These are phyloP conservation scores for Protomyces lactucae-debilis DNA, from an alignment of 1,139 yeast species.

Conservation along the genomic window DNA sequence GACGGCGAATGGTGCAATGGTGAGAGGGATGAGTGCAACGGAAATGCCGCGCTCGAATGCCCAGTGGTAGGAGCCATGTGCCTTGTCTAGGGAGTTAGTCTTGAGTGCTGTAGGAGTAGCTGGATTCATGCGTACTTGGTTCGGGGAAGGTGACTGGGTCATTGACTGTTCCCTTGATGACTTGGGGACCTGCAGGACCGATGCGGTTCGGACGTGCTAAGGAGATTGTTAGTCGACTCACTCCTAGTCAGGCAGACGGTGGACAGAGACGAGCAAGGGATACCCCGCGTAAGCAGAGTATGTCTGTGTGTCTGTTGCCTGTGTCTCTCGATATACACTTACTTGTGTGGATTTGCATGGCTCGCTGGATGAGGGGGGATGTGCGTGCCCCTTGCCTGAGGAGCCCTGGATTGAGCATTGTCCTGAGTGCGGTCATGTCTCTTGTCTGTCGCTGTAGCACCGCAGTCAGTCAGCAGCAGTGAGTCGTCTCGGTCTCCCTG, in stretches of 20 bases:
- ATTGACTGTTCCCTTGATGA: constrained; percentile 55
- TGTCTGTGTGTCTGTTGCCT: not conserved
- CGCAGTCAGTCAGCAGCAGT: no score
- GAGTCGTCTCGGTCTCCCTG: not conserved
- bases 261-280: not conserved
- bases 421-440: not conserved
- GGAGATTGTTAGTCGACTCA: no score
- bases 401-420: not conserved
- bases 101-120: not conserved
- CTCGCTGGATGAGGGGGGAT: not conserved
- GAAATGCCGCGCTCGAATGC: constrained; percentile 68
- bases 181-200: constrained; percentile 52
- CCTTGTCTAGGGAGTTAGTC: constrained; percentile 29
- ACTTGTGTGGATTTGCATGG: not conserved
- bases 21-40: constrained; percentile 66
- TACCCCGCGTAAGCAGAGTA: not conserved
- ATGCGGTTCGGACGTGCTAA: constrained; percentile 16
- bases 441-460: not conserved
- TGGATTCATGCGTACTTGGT: constrained; percentile 42
- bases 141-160: constrained; percentile 69
- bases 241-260: no score
- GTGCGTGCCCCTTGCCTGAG: no score
- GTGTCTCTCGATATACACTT: not conserved
- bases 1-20: constrained; percentile 64
- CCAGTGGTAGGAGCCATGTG: constrained; percentile 89